Evolutionary conservation across 352 stramenopile genomes (phyloP), one percentile per base, ranked within the genome.

Genomic region (Phytopythium mirpurense): DNA sequence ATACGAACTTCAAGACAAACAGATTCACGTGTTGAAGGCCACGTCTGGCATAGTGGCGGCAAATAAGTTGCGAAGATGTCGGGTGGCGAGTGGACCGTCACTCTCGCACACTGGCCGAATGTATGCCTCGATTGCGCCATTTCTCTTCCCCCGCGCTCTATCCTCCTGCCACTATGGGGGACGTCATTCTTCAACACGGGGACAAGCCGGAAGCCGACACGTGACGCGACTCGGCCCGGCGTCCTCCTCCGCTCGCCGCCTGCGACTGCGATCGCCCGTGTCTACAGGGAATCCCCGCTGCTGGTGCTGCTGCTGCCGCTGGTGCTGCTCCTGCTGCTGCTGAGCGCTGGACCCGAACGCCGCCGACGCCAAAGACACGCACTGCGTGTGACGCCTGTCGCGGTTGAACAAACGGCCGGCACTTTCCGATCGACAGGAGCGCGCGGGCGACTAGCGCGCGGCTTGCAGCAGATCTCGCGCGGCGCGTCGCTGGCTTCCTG

Each of bases 91-190:
- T 1, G 5, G 29, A 53, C 47, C 47, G 23, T 24, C 47, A 53
- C 47, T 53, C 48, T 26, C 21, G 8, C 18, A 16, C 23, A 54
- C 48, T 54, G 21, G 48, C 0, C 19, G 12, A 43, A 37, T 43
- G 48, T 54, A 54, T 54, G 34, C 35, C 9, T 51, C 44, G 29
- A 38, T 38, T 44, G 48, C 48, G 32, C 21, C 48, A 54, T 44
- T 52, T 52, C 46, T 52, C 46, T 52, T 42, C 46, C 12, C 46
- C n/a, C 31, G 46, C 31, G 29, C 29, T 29, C 18, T 3, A 29
- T 50, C 18, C 31, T 9, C n/a, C 44, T 3, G 7, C 11, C 41
- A 21, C 9, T 34, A 47, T 47, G 41, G 21, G 23, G 40, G 23
- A 3, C 2, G 19, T 27, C 48, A 54, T 54, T 54, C 48, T 54